These are phyloP conservation scores for Monosporascus cannonballus DNA, from an alignment of 2,329 filamentous ascomycete genomes.

Conservation along the genomic window DNA sequence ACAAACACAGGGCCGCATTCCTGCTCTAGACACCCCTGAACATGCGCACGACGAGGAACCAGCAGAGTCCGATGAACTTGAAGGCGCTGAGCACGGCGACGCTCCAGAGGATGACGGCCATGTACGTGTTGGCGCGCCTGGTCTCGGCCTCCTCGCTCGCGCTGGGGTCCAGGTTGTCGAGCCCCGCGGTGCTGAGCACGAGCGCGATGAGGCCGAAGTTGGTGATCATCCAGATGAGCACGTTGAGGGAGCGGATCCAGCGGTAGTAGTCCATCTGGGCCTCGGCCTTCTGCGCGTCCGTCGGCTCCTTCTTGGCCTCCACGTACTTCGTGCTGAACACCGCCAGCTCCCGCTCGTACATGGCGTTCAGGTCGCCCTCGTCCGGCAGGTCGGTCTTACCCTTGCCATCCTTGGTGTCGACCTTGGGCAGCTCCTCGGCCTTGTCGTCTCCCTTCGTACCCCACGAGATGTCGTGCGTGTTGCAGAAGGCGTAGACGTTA, in stretches of 20 bases:
- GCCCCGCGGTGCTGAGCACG: slow-evolving; percentile 78
- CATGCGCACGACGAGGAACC: slow-evolving; percentile 87
- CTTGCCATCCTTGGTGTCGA: slow-evolving; percentile 78
- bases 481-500: slow-evolving; percentile 98
- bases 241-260: slow-evolving; percentile 86
- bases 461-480: slow-evolving; percentile 97
- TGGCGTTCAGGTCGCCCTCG: slow-evolving; percentile 88
- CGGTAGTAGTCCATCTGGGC: slow-evolving; percentile 98
- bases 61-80: slow-evolving; percentile 80
- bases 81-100: slow-evolving; percentile 79
- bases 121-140: slow-evolving; percentile 69
- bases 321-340: slow-evolving; percentile 70
- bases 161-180: slow-evolving; percentile 57
- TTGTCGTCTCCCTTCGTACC: slow-evolving; percentile 98
- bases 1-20: slow-evolving; percentile 1
- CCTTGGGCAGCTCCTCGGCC: slow-evolving; percentile 80
- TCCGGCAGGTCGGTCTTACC: slow-evolving; percentile 96
- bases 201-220: slow-evolving; percentile 85
- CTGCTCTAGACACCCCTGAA: slow-evolving; percentile 60
- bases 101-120: slow-evolving; percentile 82
- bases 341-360: slow-evolving; percentile 80
- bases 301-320: slow-evolving; percentile 59
- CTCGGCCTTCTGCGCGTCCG: slow-evolving; percentile 55
- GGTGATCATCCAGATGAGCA: slow-evolving; percentile 92
- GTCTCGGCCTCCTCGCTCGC: slow-evolving; percentile 38